Evolutionary conservation across 805 yeast genomes (phyloP).

Genomic region (Nakazawaea sp.): DNA sequence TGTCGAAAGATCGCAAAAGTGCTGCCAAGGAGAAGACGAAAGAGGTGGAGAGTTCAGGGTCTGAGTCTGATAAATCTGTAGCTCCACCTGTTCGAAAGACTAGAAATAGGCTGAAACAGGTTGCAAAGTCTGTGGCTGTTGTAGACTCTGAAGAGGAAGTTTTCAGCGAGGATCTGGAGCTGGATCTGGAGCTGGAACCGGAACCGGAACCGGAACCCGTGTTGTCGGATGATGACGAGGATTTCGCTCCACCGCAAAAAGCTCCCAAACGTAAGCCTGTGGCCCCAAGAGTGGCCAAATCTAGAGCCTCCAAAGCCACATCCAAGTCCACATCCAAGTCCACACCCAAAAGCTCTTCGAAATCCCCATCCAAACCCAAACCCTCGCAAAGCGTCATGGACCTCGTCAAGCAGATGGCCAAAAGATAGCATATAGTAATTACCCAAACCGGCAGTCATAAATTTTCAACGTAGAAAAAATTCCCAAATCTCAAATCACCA

Average conservation of each 20-base stretch:
- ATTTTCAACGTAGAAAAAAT: background rate
- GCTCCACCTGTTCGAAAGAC: background rate
- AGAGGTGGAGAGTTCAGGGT: background rate
- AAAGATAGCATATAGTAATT: background rate
- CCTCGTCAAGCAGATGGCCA: constrained; percentile 4
- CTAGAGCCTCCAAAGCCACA: background rate
- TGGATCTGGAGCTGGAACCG: background rate
- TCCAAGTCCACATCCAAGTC: background rate
- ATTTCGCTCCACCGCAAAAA: no score
- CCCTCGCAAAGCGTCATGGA: constrained; percentile 6
- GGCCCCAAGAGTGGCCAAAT: no score
- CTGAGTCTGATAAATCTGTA: background rate
- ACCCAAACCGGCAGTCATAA: background rate
- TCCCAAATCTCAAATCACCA: no score
- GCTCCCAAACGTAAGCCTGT: no score
- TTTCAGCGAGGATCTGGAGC: background rate
- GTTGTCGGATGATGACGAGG: no score
- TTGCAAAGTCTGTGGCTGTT: background rate
- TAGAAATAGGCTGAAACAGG: background rate
- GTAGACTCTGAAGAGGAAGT: background rate
- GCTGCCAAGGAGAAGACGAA: background rate
- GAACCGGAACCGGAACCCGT: background rate
- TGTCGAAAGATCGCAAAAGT: constrained; percentile 28
- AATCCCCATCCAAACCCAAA: background rate
- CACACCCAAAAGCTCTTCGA: background rate